Evolutionary conservation across 495 filamentous ascomycete species (phyloP), one percentile per base, ranked within the genome.

Genomic region (Talaromyces thailandensis): DNA sequence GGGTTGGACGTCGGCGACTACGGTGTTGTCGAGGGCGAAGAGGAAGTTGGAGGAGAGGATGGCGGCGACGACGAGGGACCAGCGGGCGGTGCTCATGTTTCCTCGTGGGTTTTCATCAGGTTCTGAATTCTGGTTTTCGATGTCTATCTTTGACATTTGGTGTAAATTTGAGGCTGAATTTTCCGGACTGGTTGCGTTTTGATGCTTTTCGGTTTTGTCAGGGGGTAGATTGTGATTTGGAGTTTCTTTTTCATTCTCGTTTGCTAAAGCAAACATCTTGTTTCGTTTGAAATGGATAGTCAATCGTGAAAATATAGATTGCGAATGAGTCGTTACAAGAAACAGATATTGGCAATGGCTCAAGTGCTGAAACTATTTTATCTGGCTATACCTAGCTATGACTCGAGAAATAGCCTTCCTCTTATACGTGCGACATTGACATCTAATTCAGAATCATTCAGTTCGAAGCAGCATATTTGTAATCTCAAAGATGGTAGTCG

Each of bases 1-100:
- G n/a, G 75, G 75, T 64, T 83, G 81, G 25, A 85, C 70, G 60
- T 81, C 77, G 24, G 82, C 82, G 6, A 81, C 81, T 24, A 84
- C 82, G 58, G 81, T 84, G 29, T 77, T 80, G 62, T 84, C 82
- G 8, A 84, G 71, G 31, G 76, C 75, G 59, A 79, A 82, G 6
- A 82, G 67, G 53, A 83, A 80, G 35, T 68, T 71, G 21, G 65
- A 70, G n/a, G 74, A 69, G 53, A 77, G 73, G 51, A 82, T 70
- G 6, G 77, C 67, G 25, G 72, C 12, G 37, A 74, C 75, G 37
- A 78, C 64, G 2, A 78, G 66, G 40, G 74, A 23, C 76, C 76
- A 79, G 31, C 31, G 31, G 31, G 9, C 31, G 8, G 31, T 35
- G 31, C 31, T 35, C 31, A 35, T 35, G 31, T 35, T 35, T 35